Conservation (phyloP, 2,329 filamentous ascomycete genomes). For the Sclerotinia glacialis region DNA sequence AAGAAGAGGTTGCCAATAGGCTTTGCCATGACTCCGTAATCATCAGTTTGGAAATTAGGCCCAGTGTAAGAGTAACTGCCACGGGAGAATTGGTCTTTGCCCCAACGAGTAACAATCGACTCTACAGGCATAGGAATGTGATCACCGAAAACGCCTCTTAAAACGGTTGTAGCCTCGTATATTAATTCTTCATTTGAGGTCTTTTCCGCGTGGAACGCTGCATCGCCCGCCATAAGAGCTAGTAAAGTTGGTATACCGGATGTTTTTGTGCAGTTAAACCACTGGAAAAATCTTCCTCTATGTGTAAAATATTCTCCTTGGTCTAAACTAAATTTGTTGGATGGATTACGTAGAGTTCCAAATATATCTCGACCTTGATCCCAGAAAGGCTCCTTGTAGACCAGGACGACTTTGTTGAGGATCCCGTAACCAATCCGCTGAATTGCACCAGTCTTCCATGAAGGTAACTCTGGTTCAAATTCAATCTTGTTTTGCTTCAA, state of each 20-base stretch:
- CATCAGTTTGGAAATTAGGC: constrained; percentile 74
- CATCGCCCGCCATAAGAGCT: constrained; percentile 92
- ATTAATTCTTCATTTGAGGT: constrained; percentile 74
- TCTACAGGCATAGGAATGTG: constrained; percentile 76
- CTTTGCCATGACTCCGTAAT: constrained; percentile 89
- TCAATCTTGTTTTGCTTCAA: constrained; percentile 76
- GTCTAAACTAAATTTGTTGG: constrained; percentile 65
- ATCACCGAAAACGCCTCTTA: constrained; percentile 71
- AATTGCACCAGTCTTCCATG: constrained; percentile 80
- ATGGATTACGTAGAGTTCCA: constrained; percentile 77
- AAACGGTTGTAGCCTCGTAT: constrained; percentile 72
- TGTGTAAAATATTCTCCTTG: constrained; percentile 76
- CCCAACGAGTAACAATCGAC: constrained; percentile 89
- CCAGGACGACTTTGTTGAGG: constrained; percentile 90
- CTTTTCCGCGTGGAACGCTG: constrained; percentile 82
- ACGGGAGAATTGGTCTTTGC: constrained; percentile 81
- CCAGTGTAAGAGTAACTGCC: constrained; percentile 96
- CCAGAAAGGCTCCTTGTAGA: constrained; percentile 91
- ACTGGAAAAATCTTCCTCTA: constrained; percentile 92
- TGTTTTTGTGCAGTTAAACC: constrained; percentile 93
- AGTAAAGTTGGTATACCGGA: constrained; percentile 84
- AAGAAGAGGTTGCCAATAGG: constrained; percentile 87
- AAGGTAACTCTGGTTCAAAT: constrained; percentile 89
- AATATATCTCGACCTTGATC: constrained; percentile 88
- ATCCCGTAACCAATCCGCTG: constrained; percentile 85